Evolutionary conservation across 2,329 filamentous ascomycete genomes (phyloP), one percentile per base, ranked within the genome.

Genomic region (Penicillium sp.): DNA sequence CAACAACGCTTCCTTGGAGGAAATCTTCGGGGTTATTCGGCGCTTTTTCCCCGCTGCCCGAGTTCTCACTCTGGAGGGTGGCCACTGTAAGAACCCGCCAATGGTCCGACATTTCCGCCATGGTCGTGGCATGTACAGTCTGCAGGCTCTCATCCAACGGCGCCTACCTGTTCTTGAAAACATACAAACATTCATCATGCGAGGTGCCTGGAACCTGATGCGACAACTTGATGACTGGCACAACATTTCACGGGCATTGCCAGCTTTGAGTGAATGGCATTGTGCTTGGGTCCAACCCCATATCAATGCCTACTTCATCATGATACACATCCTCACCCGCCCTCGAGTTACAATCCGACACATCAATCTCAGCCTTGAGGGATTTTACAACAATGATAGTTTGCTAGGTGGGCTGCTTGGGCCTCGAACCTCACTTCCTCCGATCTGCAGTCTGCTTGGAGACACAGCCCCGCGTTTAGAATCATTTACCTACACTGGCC

Each of bases 201-300:
- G 88, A 66, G 89, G 89, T 7, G 87, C 90, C 64, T 92, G 89
- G 89, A 91, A 91, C 68, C 80, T 91, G 29, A 88, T 90, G 72
- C 81, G 89, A 47, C 78, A 82, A 17, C 77, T 83, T 43, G 75
- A 78, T 19, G 87, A 91, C 71, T 91, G 89, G 73, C 75, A 80
- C 56, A 80, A 79, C 51, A 81, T 92, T 50, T 79, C 85, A 21
- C 72, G 76, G 13, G 87, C 88, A 6, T 71, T 91, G 43, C 89
- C 89, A 1, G 86, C 84, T 60, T 75, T 91, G 17, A 76, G 72
- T n/a, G 81, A 82, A 67, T 81, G 79, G 77, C 78, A 83, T 62
- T 81, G 78, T 60, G 74, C 75, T 33, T 82, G 82, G 76, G 88
- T 86, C 69, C 90, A 89, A 72, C 86, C 87, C 54, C 90, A 90